Conservation (phyloP, 1,284 basidiomycete species). For the Sanghuangporus weigelae region DNA sequence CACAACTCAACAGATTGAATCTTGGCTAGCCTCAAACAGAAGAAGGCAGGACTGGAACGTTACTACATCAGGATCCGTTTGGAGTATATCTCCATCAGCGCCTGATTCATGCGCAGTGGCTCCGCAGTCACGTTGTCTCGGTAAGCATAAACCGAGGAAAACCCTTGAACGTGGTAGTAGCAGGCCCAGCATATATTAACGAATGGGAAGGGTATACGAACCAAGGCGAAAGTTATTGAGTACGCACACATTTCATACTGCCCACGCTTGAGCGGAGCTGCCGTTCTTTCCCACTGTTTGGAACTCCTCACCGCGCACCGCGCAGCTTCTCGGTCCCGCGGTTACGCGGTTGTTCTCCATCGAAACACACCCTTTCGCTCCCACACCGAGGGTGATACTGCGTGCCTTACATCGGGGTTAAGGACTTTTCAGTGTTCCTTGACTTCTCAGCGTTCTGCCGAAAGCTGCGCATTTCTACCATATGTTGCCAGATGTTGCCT, state of each 20-base stretch:
- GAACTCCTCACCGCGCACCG: not conserved
- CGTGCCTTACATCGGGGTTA: not conserved
- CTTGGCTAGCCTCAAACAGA: not conserved
- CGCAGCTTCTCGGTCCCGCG: not conserved
- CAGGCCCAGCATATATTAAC: too few relatives aligned
- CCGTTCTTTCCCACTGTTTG: not conserved
- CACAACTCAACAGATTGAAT: not conserved
- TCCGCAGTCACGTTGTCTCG: too few relatives aligned
- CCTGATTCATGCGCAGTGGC: not conserved
- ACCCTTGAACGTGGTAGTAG: too few relatives aligned
- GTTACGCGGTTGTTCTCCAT: not conserved
- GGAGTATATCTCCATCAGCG: not conserved
- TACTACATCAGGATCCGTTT: not conserved
- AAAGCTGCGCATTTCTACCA: not conserved
- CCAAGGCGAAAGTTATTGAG: not conserved
- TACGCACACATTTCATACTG: not conserved
- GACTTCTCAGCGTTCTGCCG: not conserved
- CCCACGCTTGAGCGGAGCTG: not conserved
- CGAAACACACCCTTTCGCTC: not conserved
- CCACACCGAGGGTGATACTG: not conserved
- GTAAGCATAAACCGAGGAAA: too few relatives aligned
- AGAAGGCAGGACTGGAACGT: not conserved
- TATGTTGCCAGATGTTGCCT: not conserved
- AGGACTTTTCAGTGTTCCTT: not conserved
- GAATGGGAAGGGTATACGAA: too few relatives aligned